Evolutionary conservation across 2,329 filamentous ascomycete species (phyloP), one percentile per base, ranked within the genome.

Genomic region (Fusarium luffae): DNA sequence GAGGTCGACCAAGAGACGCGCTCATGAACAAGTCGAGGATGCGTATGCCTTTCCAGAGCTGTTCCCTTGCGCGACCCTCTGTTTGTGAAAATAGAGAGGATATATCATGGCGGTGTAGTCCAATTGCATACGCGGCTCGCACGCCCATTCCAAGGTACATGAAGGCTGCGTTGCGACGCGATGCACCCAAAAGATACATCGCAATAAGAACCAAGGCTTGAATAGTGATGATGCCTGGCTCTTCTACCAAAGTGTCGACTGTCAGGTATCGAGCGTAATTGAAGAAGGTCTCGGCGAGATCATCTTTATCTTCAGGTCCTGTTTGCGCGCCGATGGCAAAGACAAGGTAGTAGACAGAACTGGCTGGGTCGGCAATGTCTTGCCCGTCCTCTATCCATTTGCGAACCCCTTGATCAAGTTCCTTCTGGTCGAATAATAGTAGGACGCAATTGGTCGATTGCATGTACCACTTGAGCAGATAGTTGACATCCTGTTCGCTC

Each of bases 71-170:
- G 3, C 61, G 63, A 4, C 70, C 71, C 34, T 80, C 77, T 1
- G 59, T 65, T 0, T 63, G 34, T 2, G 71, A 66, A 25, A 79
- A 80, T 0, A 77, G 59, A 5, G 73, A 70, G 1, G 73, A 73
- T 51, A 77, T 74, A 25, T 80, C 70, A 10, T 72, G 59, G 4
- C 75, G 69, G 40, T 80, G 75, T 3, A 80, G 72, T 1, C 78
- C 79, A 8, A 80, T 65, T 0, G 78, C 74, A 44, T 79, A 77
- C 3, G 79, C 79, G 8, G 83, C 82, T 21, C 78, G 71, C 2
- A 77, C 78, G 4, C 79, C 80, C 42, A 78, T 76, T 5, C 80
- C 80, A 4, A 82, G 73, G 28, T 80, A 76, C 77, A 81, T 79
- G 13, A 79, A 80, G 0, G 80, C 80, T 5, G 80, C 77, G 40